Conservation (phyloP, 306 rosid genomes). For the Comarum palustre region DNA sequence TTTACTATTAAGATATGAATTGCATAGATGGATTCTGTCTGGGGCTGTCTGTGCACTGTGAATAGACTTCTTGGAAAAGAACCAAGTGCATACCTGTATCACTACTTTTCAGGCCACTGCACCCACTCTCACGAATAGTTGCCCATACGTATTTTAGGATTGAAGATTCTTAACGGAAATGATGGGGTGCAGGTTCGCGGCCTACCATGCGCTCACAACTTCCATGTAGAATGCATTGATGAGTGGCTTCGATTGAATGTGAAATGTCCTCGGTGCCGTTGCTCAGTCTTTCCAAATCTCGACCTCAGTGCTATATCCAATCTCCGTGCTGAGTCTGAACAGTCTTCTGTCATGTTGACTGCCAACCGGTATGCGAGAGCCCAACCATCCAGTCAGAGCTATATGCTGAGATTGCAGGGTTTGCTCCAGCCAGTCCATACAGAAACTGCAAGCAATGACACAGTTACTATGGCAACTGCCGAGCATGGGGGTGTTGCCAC, state of each 20-base stretch:
- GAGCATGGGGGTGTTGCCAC: slow-evolving; percentile 49
- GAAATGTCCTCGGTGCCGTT: slow-evolving; percentile 97
- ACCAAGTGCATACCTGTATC: slow-evolving; percentile 1
- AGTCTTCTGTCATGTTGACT: slow-evolving; percentile 65
- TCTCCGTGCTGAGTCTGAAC: slow-evolving; percentile 78
- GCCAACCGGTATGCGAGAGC: slow-evolving; percentile 65
- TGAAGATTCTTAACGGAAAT: slow-evolving; percentile 27
- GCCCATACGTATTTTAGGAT: not conserved
- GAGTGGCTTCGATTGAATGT: slow-evolving; percentile 99
- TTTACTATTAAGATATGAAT: not conserved
- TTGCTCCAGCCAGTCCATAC: slow-evolving; percentile 64
- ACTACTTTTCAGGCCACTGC: not conserved
- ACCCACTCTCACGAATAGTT: not conserved
- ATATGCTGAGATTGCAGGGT: slow-evolving; percentile 76
- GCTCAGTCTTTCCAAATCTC: slow-evolving; percentile 98
- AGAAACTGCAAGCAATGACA: slow-evolving; percentile 49
- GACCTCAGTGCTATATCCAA: slow-evolving; percentile 97
- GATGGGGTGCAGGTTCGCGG: slow-evolving; percentile 84
- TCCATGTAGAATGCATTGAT: slow-evolving; percentile 95
- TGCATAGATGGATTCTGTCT: not conserved
- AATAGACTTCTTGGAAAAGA: not conserved
- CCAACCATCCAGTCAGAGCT: slow-evolving; percentile 83
- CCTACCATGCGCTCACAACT: slow-evolving; percentile 95
- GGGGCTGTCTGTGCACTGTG: not conserved
- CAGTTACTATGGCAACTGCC: slow-evolving; percentile 48